Base-by-base conservation (phyloP, 768 basidiomycete species). In the Lentinula raphanica region DNA sequence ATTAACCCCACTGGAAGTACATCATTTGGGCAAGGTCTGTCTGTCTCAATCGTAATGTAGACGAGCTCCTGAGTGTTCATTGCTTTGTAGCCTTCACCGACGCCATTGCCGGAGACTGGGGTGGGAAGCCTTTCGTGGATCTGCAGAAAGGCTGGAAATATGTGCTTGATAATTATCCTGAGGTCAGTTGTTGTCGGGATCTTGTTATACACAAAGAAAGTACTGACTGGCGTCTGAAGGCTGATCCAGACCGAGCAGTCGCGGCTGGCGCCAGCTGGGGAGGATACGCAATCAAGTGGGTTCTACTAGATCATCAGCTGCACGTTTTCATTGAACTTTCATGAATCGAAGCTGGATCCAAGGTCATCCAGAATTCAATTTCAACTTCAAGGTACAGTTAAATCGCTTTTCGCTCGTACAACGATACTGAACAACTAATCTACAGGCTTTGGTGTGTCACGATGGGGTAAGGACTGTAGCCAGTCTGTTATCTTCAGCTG, bases 1-100 rank as follows among this genome's bases (percentile, higher is more conserved):
- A 87, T 97, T 64, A 98, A 98, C 68, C 96, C 96, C 2, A 96
- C 94, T 0, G 96, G 96, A 8, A 91, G 88, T 28, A 98, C 96
- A 3, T 87, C 91, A 0, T 97, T 94, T 64, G 94, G 94, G 3
- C 94, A 96, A 80, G 78, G 90, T 86, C 65, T 27, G 32, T 63
- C 42, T 25, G 38, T n/a, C 31, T 12, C 39, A 15, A n/a, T n/a
- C n/a, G n/a, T n/a, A n/a, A n/a, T n/a, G n/a, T n/a, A n/a, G n/a
- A n/a, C n/a, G n/a, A n/a, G n/a, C n/a, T n/a, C n/a, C n/a, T n/a
- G n/a, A n/a, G n/a, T n/a, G n/a, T 25, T n/a, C 46, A 17, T n/a
- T 21, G 8, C 28, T 42, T 46, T 15, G 29, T 59, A 92, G 91
- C 85, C 28, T 79, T 92, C 56, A 91, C 89, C n/a, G 86, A 92